phyloP scores from a whole-genome alignment of 2,329 filamentous ascomycete genomes.

The Sclerotinia nivalis region DNA sequence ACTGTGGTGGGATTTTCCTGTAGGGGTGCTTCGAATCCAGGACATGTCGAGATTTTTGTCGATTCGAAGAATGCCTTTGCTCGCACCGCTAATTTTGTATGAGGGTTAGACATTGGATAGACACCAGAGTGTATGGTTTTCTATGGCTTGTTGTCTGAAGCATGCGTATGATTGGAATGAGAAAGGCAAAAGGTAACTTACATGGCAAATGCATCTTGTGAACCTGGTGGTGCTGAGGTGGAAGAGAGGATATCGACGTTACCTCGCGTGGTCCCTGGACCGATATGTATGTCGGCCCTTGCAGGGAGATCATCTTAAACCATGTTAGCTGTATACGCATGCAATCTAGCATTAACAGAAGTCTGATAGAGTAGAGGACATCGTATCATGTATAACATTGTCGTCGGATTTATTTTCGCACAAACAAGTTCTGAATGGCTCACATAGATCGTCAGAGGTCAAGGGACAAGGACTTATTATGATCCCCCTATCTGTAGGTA shows the following conservation, averaged over 20 bases:
- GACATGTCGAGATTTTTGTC: conserved; percentile 13
- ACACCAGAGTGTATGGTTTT: neutral
- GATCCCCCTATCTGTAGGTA: neutral
- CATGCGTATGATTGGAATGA: neutral
- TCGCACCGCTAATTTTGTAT: conserved; percentile 13
- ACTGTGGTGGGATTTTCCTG: neutral
- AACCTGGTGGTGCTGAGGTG: conserved; percentile 1
- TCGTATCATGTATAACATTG: neutral
- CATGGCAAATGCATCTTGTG: conserved; percentile 16
- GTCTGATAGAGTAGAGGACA: neutral
- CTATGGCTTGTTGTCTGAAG: neutral
- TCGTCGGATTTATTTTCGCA: neutral
- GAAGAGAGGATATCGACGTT: conserved; percentile 12
- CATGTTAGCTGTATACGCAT: neutral
- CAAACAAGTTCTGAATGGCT: neutral
- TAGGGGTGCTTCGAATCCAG: conserved; percentile 5
- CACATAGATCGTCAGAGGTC: neutral
- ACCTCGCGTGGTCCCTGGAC: conserved; percentile 10
- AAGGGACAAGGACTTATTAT: neutral
- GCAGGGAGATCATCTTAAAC: neutral
- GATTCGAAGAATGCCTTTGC: conserved; percentile 15
- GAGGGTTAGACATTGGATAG: neutral
- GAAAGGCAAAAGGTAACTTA: neutral
- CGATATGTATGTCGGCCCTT: neutral
- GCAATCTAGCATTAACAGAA: neutral